Conservation (phyloP, 2,329 filamentous ascomycete genomes). For the Fusarium camptoceras region DNA sequence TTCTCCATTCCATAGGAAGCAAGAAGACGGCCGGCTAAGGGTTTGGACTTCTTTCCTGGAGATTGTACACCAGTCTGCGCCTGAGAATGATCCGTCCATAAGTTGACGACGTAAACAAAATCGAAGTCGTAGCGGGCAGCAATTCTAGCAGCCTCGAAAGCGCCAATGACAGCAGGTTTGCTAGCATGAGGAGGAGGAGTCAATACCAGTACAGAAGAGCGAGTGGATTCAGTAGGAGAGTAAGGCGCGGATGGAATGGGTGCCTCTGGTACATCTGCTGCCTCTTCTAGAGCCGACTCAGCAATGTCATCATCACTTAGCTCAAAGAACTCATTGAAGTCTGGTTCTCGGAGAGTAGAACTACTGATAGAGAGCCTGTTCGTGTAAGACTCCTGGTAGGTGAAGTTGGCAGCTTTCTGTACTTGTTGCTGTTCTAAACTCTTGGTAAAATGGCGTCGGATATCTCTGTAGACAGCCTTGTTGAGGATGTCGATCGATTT, state of each 20-base stretch:
- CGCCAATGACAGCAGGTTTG: slow-evolving; percentile 60
- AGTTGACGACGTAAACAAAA: slow-evolving; percentile 68
- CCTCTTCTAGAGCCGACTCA: slow-evolving; percentile 52
- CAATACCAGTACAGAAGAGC: slow-evolving; percentile 56
- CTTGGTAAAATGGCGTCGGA: slow-evolving; percentile 45
- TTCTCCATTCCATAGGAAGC: slow-evolving; percentile 66
- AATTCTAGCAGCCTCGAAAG: slow-evolving; percentile 66
- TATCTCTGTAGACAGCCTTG: slow-evolving; percentile 43
- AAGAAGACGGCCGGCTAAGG: slow-evolving; percentile 62
- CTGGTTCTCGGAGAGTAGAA: slow-evolving; percentile 61
- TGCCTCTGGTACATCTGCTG: slow-evolving; percentile 17
- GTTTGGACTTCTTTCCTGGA: slow-evolving; percentile 22
- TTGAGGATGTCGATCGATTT: slow-evolving; percentile 48
- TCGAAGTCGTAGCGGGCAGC: slow-evolving; percentile 68
- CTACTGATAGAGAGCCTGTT: slow-evolving; percentile 47
- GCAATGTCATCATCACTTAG: slow-evolving; percentile 70
- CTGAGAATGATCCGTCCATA: slow-evolving; percentile 60
- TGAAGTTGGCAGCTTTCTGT: slow-evolving; percentile 47
- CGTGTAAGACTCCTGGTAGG: slow-evolving; percentile 48
- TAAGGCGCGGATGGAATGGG: slow-evolving; percentile 34
- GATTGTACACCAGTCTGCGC: slow-evolving; percentile 7
- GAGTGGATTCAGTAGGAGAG: slow-evolving; percentile 41
- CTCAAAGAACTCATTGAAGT: slow-evolving; percentile 64
- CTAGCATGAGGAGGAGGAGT: slow-evolving; percentile 59
- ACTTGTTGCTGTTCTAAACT: slow-evolving; percentile 43